Percentiles rank a stretch among this genome's conserved stretches.
Conservation (phyloP, 2,329 filamentous ascomycete genomes). For the Xylariaceae sp. region DNA sequence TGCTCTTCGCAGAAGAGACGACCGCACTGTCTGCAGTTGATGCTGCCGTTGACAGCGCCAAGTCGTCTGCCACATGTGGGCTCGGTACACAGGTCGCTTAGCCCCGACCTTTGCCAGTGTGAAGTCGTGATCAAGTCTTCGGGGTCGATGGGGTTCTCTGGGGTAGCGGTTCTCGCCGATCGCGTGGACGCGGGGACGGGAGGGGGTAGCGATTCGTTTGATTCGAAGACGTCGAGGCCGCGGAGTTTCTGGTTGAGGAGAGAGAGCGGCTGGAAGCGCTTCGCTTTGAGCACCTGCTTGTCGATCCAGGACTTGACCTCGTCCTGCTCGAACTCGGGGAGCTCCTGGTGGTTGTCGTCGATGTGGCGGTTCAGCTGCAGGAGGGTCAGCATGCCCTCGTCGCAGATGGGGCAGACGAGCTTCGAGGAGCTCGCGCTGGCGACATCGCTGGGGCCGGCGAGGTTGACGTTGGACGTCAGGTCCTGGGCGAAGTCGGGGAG, state of each 20-base stretch:
- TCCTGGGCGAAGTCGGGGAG: conserved; percentile 70
- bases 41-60: conserved; percentile 71
- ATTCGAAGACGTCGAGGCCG: conserved; percentile 88
- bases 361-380: conserved; percentile 84
- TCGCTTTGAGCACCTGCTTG: conserved; percentile 87
- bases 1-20: conserved; percentile 94
- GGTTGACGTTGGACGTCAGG: conserved; percentile 72
- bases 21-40: conserved; percentile 93
- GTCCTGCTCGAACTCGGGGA: conserved; percentile 82
- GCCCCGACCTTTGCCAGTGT: conserved; percentile 80
- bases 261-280: conserved; percentile 85
- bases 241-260: conserved; percentile 91
- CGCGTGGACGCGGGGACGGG: conserved; percentile 30
- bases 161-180: conserved; percentile 31
- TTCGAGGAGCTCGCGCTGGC: conserved; percentile 56
- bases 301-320: conserved; percentile 98
- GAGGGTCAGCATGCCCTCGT: conserved; percentile 94
- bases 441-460: conserved; percentile 50
- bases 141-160: conserved; percentile 57
- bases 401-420: conserved; percentile 95
- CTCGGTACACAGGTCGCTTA: conserved; percentile 78
- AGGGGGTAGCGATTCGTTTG: conserved; percentile 61
- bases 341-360: conserved; percentile 84
- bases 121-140: conserved; percentile 82
- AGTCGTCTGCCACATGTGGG: conserved; percentile 77